These are phyloP conservation scores for Aspergillus sclerotiicarbonarius DNA, from an alignment of 495 filamentous ascomycete species.

Conservation along the genomic window DNA sequence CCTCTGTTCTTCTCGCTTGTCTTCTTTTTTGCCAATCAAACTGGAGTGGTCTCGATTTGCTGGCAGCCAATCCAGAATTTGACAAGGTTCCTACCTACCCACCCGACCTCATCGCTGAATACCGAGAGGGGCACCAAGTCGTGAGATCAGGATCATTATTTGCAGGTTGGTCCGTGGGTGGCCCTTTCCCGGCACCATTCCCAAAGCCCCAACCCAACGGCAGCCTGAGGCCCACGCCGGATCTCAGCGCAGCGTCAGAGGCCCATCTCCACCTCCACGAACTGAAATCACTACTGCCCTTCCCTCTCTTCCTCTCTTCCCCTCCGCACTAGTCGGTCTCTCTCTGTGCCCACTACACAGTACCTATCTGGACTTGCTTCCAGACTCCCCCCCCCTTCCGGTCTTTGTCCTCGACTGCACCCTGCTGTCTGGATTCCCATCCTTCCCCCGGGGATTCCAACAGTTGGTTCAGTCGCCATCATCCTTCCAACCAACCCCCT, in stretches of 20 bases:
- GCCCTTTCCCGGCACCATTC: conserved; percentile 1
- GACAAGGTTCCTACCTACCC: conserved; percentile 1
- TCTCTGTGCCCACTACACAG: conserved; percentile 2
- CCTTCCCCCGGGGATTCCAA: conserved; percentile 15
- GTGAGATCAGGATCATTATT: conserved; percentile 4
- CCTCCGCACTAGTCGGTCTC: not conserved
- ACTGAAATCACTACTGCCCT: conserved; percentile 4
- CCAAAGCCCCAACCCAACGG: conserved; percentile 13
- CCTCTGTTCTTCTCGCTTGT: not conserved
- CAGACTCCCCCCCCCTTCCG: not conserved
- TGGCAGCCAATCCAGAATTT: not conserved
- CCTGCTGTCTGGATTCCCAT: conserved; percentile 19
- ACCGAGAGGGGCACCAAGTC: not conserved
- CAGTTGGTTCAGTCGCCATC: conserved; percentile 13
- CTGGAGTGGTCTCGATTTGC: not conserved
- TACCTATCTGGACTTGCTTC: conserved; percentile 3
- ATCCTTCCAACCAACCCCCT: conserved; percentile 12
- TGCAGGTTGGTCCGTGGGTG: conserved; percentile 12
- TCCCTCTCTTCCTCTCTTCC: conserved; percentile 9
- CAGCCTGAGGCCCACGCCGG: conserved; percentile 15
- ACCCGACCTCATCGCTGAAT: not conserved
- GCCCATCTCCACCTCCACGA: conserved; percentile 16
- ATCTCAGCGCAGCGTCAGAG: not conserved
- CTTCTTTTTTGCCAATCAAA: not conserved
- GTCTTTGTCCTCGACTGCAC: conserved; percentile 4